phyloP scores from a whole-genome alignment of 345 rosid species.

The Bruguiera gymnorhiza region DNA sequence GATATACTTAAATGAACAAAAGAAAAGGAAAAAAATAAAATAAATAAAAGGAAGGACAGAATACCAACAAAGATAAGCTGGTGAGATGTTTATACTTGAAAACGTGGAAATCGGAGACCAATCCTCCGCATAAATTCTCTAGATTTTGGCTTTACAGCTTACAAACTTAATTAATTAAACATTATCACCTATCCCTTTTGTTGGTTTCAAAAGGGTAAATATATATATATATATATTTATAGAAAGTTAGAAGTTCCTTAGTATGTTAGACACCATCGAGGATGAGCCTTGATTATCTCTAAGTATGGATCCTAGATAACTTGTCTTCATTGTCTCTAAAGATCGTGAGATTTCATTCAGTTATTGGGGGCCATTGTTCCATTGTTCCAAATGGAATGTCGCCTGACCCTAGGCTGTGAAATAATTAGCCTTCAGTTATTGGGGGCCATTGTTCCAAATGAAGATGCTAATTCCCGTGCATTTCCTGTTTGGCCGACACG shows the following conservation, averaged over 20 bases:
- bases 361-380: too few relatives aligned
- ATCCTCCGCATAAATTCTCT: too few relatives aligned
- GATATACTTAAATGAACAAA: background rate
- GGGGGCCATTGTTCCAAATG: too few relatives aligned
- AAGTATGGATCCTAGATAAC: conserved; percentile 1
- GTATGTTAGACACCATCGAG: conserved; percentile 13
- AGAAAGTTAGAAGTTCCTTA: background rate
- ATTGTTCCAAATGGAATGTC: too few relatives aligned
- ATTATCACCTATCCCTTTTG: background rate
- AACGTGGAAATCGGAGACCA: background rate
- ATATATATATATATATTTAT: too few relatives aligned
- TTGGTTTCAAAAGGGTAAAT: background rate
- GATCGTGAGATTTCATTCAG: background rate
- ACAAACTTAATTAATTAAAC: background rate
- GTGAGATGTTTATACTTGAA: background rate
- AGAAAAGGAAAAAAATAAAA: background rate
- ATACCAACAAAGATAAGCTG: background rate
- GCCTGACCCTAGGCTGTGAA: too few relatives aligned
- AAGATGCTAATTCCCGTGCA: too few relatives aligned
- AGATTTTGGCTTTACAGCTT: too few relatives aligned
- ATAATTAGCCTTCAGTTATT: too few relatives aligned
- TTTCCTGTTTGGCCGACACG: too few relatives aligned
- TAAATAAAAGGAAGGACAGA: background rate
- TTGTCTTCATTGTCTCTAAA: conserved; percentile 5
- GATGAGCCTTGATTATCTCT: conserved; percentile 15